Evolutionary conservation across 2,329 filamentous ascomycete species (phyloP).

Genomic region (Zasmidium cellare): DNA sequence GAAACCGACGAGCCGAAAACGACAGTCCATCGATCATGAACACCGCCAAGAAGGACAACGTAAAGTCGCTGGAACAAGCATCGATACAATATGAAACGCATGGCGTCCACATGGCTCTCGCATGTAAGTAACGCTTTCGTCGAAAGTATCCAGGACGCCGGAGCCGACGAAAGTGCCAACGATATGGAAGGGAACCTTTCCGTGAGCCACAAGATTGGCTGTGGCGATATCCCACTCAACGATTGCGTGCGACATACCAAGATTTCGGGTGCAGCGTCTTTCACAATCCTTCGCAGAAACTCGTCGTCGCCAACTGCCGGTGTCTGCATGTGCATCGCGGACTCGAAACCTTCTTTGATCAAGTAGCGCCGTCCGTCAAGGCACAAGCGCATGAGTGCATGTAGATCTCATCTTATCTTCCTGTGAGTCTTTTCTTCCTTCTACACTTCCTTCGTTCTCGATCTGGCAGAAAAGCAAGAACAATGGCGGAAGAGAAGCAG

Average conservation of each 20-base stretch:
- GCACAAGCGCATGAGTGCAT: neutral
- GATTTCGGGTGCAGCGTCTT: neutral
- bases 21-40: neutral
- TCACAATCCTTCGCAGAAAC: too few species aligned
- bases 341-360: too few species aligned
- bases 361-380: too few species aligned
- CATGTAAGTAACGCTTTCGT: conserved; percentile 3
- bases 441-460: neutral
- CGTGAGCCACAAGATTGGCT: neutral
- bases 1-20: conserved; percentile 9
- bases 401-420: neutral
- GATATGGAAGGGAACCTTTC: too few species aligned
- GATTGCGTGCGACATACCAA: conserved; percentile 16
- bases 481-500: conserved; percentile 19
- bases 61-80: neutral
- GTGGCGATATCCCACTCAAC: conserved; percentile 8
- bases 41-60: neutral
- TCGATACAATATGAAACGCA: conserved; percentile 2
- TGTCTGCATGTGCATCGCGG: too few species aligned
- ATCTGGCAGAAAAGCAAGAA: too few species aligned
- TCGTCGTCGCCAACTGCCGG: too few species aligned
- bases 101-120: conserved; percentile 17
- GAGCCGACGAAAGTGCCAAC: neutral
- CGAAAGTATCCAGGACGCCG: neutral
- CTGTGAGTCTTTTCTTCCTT: neutral